These are phyloP conservation scores for Podaxis sp. DNA, from an alignment of 768 basidiomycete genomes.

Conservation along the genomic window DNA sequence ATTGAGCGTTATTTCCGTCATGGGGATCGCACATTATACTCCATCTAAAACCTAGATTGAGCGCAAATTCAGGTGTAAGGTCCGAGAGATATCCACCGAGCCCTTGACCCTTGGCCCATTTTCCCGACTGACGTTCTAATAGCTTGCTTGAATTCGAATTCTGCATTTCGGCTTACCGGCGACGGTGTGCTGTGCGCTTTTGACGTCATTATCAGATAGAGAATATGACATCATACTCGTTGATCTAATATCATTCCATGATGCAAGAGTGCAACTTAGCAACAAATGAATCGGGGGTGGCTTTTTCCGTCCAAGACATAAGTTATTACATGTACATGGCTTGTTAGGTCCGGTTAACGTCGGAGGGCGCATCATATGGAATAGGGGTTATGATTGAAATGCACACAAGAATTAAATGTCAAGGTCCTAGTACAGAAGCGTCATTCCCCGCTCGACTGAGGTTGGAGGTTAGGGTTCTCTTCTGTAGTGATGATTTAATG, in stretches of 20 bases:
- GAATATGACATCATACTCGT: slow-evolving; percentile 7
- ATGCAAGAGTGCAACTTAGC: slow-evolving; percentile 3
- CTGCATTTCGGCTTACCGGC: not conserved
- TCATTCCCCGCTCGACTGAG: too few species aligned
- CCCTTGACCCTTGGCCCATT: slow-evolving; percentile 3
- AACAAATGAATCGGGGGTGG: not conserved
- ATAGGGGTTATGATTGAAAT: not conserved
- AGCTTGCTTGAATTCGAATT: not conserved
- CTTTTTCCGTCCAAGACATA: not conserved
- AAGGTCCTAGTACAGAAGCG: too few species aligned
- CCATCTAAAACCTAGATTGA: not conserved
- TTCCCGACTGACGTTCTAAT: not conserved
- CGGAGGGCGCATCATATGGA: not conserved
- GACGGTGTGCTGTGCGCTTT: not conserved
- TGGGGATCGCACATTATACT: not conserved
- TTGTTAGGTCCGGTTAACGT: not conserved
- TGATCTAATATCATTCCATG: not conserved
- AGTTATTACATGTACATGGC: not conserved
- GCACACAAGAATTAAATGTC: too few species aligned
- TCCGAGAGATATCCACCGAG: not conserved
- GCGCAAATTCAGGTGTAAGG: not conserved
- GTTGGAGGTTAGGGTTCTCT: too few species aligned
- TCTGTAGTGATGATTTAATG: too few species aligned
- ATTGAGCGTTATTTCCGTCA: not conserved
- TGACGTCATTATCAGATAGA: slow-evolving; percentile 5